phyloP scores from a whole-genome alignment of 176 grass and related monocot genomes.

The Rhynchospora tenuis region DNA sequence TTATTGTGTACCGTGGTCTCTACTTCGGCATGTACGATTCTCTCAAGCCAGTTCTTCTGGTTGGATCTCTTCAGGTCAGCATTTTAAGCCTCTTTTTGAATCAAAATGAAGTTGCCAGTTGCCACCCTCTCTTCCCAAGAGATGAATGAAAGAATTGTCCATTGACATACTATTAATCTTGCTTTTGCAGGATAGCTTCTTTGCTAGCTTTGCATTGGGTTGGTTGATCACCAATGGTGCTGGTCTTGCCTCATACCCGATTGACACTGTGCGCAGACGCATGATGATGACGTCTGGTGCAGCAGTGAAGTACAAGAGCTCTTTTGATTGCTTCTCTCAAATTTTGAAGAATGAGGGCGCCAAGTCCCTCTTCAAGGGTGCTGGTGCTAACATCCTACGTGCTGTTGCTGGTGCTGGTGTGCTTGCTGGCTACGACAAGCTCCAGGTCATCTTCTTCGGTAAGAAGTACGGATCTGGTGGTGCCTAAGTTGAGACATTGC shows the following conservation, averaged over 20 bases:
- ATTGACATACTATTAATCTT: neutral
- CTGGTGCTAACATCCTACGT: constrained; percentile 93
- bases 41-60: constrained; percentile 82
- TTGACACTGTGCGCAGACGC: constrained; percentile 88
- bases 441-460: constrained; percentile 92
- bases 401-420: constrained; percentile 92
- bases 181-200: constrained; percentile 78
- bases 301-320: constrained; percentile 93
- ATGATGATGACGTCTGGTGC: constrained; percentile 99
- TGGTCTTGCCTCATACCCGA: constrained; percentile 87
- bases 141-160: neutral
- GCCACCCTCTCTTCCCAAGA: neutral
- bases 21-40: constrained; percentile 97
- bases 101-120: neutral
- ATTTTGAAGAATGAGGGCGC: constrained; percentile 79
- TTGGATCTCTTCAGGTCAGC: constrained; percentile 62
- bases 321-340: constrained; percentile 66
- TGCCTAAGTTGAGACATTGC: constrained; percentile 29
- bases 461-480: constrained; percentile 89
- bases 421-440: constrained; percentile 81
- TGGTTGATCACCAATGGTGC: constrained; percentile 91
- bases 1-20: constrained; percentile 93
- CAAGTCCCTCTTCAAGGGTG: constrained; percentile 94
- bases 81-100: neutral
- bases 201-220: constrained; percentile 76